Evolutionary conservation across 2,329 filamentous ascomycete species (phyloP), one percentile per base, ranked within the genome.

Genomic region (Trichophyton benhamiae): DNA sequence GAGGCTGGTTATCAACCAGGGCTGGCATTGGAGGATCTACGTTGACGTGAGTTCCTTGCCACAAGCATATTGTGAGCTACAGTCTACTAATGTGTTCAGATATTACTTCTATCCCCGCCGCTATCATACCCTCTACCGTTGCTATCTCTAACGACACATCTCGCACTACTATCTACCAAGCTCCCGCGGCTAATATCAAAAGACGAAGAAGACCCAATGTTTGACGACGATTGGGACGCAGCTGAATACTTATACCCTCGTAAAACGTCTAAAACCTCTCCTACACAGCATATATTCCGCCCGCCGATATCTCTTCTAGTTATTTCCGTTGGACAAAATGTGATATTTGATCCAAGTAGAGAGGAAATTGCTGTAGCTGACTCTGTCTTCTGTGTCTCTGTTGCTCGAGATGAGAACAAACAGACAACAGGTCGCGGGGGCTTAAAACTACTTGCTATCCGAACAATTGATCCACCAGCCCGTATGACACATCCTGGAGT

Each of bases 21-120:
- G 91, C 52, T 99, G 92, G 80, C 92, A 97, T 79, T 99, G 94
- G 94, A 89, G 91, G 76, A 74, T 99, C 62, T 97, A 92, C 75
- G 82, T 99, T 65, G 94, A 99, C 76, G 91, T 96, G 74, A 70
- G 88, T 46, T 62, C 30, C 61, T 58, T 36, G 58, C 27, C 61
- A 60, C 48, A 17, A 42, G 60, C 41, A 57, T 53, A 38, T 27
- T 63, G 44, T 41, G 22, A 44, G 20, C 36, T 57, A 38, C 48
- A 52, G 17, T 33, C 61, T 62, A 60, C n/a, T 36, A 38, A 2
- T n/a, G 48, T 20, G 11, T 60, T 46, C 65, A 96, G 91, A 87
- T 96, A 67, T 82, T 97, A 57, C 84, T 97, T 64, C 89, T 96
- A 72, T 96, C 91, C n/a, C 88, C 89, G 57, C 91, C 91, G 0